phyloP scores from a whole-genome alignment of 2,329 filamentous ascomycete genomes.

The Monilinia vaccinii-corymbosi region DNA sequence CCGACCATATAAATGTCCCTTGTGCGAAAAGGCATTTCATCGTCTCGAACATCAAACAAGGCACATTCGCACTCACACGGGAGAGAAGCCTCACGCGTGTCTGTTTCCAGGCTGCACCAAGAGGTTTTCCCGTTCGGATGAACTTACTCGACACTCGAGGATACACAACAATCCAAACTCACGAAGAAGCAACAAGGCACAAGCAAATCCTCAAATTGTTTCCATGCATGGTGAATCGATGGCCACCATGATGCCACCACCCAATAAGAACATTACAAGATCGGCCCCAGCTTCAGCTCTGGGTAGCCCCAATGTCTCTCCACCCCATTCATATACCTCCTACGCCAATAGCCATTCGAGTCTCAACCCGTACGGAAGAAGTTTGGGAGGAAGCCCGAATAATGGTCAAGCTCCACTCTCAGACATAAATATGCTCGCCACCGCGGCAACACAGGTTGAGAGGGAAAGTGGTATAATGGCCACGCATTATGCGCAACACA shows the following conservation, averaged over 20 bases:
- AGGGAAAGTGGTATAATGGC: constrained; percentile 37
- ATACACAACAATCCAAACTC: constrained; percentile 99
- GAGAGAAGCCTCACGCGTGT: constrained; percentile 96
- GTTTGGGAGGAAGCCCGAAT: constrained; percentile 34
- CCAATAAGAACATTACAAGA: constrained; percentile 71
- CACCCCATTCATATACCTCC: constrained; percentile 78
- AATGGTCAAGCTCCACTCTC: constrained; percentile 20
- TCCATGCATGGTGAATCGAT: constrained; percentile 42
- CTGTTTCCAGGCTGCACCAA: constrained; percentile 93
- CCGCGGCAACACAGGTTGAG: constrained; percentile 53
- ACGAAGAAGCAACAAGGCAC: constrained; percentile 78
- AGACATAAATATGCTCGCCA: constrained; percentile 52
- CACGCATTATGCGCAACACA: constrained; percentile 29
- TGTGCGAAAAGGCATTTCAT: constrained; percentile 98
- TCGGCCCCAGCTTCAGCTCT: constrained; percentile 82
- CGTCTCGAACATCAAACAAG: constrained; percentile 85
- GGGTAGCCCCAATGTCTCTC: constrained; percentile 90
- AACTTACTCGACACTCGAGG: constrained; percentile 90
- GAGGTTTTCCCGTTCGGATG: constrained; percentile 92
- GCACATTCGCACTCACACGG: constrained; percentile 94
- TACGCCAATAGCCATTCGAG: constrained; percentile 44
- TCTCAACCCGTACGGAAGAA: constrained; percentile 42
- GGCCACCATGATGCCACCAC: constrained; percentile 68
- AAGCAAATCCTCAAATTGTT: constrained; percentile 38
- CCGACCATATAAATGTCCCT: constrained; percentile 93